Evolutionary conservation across 2,329 filamentous ascomycete genomes (phyloP), one percentile per base, ranked within the genome.

Genomic region (Penicillium sclerotigenum): DNA sequence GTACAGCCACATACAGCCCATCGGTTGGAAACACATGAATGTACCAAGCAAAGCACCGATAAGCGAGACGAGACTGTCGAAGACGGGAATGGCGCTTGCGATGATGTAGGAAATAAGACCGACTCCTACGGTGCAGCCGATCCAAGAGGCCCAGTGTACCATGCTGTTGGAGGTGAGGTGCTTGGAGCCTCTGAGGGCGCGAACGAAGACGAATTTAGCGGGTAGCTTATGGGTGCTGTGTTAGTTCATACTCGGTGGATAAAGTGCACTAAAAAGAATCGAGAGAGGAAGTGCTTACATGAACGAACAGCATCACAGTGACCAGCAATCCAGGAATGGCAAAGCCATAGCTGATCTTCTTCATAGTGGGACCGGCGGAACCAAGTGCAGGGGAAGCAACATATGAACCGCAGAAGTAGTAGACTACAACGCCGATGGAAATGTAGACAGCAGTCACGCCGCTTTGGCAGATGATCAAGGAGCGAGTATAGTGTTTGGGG

Each of bases 321-420:
- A 68, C 64, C 45, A 69, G 48, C 38, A 75, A 52, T 0, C 68
- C 67, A 1, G 64, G 65, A 11, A 70, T 59, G 10, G 63, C 68
- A 40, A 71, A 58, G 18, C 77, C 77, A 47, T 79, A 80, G 48
- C 69, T 70, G 20, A 78, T 65, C 55, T 73, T 78, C 66, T 79
- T 79, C 51, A 78, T 68, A 0, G 64, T 46, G 0, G 36, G 2
- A 0, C 77, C 77, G 0, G 77, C 77, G 31, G 74, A 77, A 3
- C 75, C 77, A 14, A 80, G 69, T 1, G 76, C 75, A 1, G 77
- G 77, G 0, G 76, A 78, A 3, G 76, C 71, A 8, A 80, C 74
- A 45, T 70, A 75, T 0, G 72, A 73, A 2, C 77, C 77, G 53
- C 75, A 78, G 59, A 65, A 79, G 57, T 72, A 73, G 64, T 79